Base-by-base conservation (phyloP, 1,284 basidiomycete genomes). In the Microbotryomycetes sp. region DNA sequence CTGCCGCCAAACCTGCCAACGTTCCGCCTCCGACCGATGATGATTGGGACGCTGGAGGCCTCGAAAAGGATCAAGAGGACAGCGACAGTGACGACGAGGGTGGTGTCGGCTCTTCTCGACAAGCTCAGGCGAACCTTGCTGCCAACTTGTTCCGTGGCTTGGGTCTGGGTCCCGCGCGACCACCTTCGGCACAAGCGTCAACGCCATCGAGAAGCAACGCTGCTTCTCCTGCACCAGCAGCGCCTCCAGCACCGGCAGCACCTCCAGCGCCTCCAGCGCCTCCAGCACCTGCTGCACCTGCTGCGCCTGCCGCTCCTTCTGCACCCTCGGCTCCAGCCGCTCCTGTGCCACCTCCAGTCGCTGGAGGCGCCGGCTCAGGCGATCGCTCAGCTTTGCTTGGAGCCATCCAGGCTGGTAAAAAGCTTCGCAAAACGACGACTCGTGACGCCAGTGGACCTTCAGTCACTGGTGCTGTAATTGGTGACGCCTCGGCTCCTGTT, bases 371-470 rank as follows among this genome's bases (percentile, higher is more conserved):
- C 12, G 64, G 36, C 4, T 57, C 64, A 7, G 62, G 54, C 9
- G 56, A 57, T 50, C 81, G 84, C 29, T 79, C 81, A 62, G 90
- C 88, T 0, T 78, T 98, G 29, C 77, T 98, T 62, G 79, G 80
- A 15, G 85, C 89, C 16, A 98, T 98, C 69, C 86, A 90, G 72
- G 83, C 85, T 6, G 94, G 94, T 1, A 77, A 83, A 42, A 82
- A 79, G 65, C 78, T 98, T 64, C 83, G 82, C 61, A 91, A 91
- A 76, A 78, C 90, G 0, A 81, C 84, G 65, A 97, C 93, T 1
- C 83, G 87, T 60, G 94, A 97, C 74, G 86, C 87, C 66, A 91
- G 88, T 67, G 83, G 76, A 0, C 83, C 87, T 5, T 75, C 81
- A 0, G 79, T 85, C 1, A 92, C 93, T 3, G 83, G 78, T 56